Evolutionary conservation across 2,329 filamentous ascomycete genomes (phyloP), one percentile per base, ranked within the genome.

Genomic region (Neonectria ditissima): DNA sequence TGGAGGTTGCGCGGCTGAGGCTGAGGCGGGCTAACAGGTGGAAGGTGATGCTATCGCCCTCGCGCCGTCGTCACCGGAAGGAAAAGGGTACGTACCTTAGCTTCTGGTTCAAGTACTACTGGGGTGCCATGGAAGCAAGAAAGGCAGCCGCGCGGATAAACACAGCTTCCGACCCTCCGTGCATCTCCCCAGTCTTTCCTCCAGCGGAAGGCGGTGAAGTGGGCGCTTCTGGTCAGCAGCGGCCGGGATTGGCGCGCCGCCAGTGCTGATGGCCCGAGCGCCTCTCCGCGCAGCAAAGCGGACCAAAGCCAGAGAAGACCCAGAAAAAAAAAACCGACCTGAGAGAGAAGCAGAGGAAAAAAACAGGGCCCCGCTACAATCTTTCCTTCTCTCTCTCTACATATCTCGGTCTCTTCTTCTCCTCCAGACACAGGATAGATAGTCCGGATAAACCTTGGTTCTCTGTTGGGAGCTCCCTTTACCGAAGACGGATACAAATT

Each of bases 81-180:
- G n/a, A 48, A 57, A 59, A 28, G 37, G 69, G 70, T 72, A 72
- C 70, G 70, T 72, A 72, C 59, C 56, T n/a, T n/a, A n/a, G n/a
- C n/a, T n/a, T n/a, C n/a, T n/a, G n/a, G n/a, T n/a, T n/a, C n/a
- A n/a, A n/a, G n/a, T n/a, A n/a, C n/a, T n/a, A n/a, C n/a, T n/a
- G n/a, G n/a, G n/a, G n/a, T n/a, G n/a, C n/a, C n/a, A n/a, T n/a
- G n/a, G n/a, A n/a, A n/a, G n/a, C n/a, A n/a, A n/a, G n/a, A n/a
- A n/a, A n/a, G n/a, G n/a, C n/a, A 56, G 48, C 52, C 54, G 52
- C 32, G 32, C 64, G 69, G 71, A 69, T 26, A 51, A 66, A 71
- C 18, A 10, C 32, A 47, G 41, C 30, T 43, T 54, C 64, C 64
- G 20, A 59, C 44, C 1, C 18, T 22, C 69, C 68, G 53, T 0